Evolutionary conservation across 2,329 filamentous ascomycete species (phyloP).

Genomic region (Simplicillium aogashimaense): DNA sequence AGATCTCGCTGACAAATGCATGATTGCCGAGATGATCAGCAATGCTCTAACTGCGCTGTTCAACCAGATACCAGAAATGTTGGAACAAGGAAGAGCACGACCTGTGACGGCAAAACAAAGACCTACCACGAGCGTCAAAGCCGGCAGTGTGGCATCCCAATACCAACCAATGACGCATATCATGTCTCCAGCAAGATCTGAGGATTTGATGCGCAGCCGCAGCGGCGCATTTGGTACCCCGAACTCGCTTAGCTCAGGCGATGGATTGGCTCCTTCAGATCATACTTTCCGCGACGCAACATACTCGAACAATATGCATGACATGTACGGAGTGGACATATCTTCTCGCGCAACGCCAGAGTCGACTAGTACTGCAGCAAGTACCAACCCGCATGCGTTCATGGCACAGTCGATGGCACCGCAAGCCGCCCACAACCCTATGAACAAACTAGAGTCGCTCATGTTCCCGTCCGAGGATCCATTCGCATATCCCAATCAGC

Average conservation of each 20-base stretch:
- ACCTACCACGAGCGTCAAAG: constrained; percentile 30
- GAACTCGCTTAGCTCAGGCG: constrained; percentile 19
- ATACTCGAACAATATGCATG: constrained; percentile 30
- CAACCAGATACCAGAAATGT: constrained; percentile 65
- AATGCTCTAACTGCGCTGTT: constrained; percentile 68
- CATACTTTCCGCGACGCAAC: constrained; percentile 22
- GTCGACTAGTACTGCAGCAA: constrained; percentile 29
- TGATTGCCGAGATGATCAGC: constrained; percentile 82
- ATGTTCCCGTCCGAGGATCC: constrained; percentile 76
- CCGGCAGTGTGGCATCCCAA: constrained; percentile 20
- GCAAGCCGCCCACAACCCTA: constrained; percentile 27
- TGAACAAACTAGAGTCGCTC: constrained; percentile 64
- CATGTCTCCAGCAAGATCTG: constrained; percentile 21
- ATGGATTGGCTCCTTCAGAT: constrained; percentile 19
- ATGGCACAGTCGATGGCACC: constrained; percentile 20
- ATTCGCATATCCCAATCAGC: constrained; percentile 70
- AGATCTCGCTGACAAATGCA: constrained; percentile 69
- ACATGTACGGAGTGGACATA: constrained; percentile 35
- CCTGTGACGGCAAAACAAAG: constrained; percentile 42
- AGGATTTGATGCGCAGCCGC: constrained; percentile 21
- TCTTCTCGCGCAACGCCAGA: constrained; percentile 31
- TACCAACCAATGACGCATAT: constrained; percentile 18
- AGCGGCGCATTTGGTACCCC: constrained; percentile 15
- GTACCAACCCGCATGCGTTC: constrained; percentile 24
- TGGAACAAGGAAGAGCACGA: constrained; percentile 42